phyloP scores from a whole-genome alignment of 352 stramenopile genomes.

The Pelagophyceae sp. region DNA sequence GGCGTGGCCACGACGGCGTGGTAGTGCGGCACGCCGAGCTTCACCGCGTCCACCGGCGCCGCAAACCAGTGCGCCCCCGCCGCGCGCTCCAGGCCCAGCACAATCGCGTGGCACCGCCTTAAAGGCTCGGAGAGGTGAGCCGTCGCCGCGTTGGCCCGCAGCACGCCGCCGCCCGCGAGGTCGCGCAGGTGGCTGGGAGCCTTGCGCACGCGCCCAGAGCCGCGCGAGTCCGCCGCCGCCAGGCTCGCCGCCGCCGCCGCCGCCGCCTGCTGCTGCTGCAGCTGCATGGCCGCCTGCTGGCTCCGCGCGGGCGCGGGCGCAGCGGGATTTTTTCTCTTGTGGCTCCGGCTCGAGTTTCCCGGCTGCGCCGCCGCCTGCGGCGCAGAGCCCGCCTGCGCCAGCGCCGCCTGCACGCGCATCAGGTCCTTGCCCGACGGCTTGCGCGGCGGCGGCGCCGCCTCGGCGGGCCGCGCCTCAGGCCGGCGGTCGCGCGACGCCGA shows the following conservation, averaged over 20 bases:
- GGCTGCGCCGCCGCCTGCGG: background rate
- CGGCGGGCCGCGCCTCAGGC: background rate
- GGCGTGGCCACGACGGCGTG: slow-evolving; percentile 28
- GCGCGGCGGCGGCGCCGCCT: background rate
- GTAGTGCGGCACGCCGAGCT: slow-evolving; percentile 31
- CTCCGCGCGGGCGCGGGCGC: background rate
- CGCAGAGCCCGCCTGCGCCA: background rate
- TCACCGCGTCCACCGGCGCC: slow-evolving; percentile 30
- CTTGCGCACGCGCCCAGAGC: background rate
- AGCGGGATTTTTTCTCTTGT: background rate
- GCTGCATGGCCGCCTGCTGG: background rate
- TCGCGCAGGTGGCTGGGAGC: background rate
- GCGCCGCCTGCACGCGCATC: background rate
- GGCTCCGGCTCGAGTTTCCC: background rate
- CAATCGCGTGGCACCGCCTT: background rate
- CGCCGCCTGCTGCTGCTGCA: background rate
- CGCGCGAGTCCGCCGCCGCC: background rate
- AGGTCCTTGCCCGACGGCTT: slow-evolving; percentile 6
- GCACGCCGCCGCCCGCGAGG: background rate
- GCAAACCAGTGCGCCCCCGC: slow-evolving; percentile 27
- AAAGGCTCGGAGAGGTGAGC: background rate
- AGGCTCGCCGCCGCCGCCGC: too few species aligned
- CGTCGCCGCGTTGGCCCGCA: too few species aligned
- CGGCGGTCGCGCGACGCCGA: background rate
- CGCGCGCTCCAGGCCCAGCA: background rate